Evolutionary conservation across 805 yeast genomes (phyloP), one percentile per base, ranked within the genome.

Genomic region (Nakazawaea ishiwadae): DNA sequence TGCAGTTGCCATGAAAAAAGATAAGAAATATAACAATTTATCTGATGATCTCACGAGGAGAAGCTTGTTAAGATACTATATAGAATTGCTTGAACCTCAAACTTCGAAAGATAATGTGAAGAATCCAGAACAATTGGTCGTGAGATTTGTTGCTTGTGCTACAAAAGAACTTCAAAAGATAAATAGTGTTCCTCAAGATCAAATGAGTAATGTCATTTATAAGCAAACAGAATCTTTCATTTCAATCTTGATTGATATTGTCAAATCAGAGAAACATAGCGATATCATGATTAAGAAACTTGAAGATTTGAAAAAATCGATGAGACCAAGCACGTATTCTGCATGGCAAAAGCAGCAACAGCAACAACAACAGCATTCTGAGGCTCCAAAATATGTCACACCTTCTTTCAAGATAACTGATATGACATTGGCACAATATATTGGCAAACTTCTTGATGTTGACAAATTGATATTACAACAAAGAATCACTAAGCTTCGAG

Each of bases 31-130:
- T 19, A 8, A 4, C 12, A 18, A 7, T 15, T 26, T 6, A 5
- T 52, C 63, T 31, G 77, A 74, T 39, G 77, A 72, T 4, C 59
- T 71, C 42, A 69, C 81, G 10, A 66, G 84, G 46, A 63, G 84
- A 27, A 71, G 81, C 38, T 65, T 81, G 35, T 57, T 84, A 19
- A 73, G 84, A 19, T 69, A 82, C 44, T 83, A 84, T 55, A 79
- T 79, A 42, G 81, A 78, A 34, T 50, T 79, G 21, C 60, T 81
- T 28, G 73, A 71, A 38, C 77, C 81, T 12, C 41, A 42, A 4
- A 31, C 29, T 4, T 31, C 34, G 8, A 69, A 66, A 23, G 50
- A 65, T 21, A 49, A 58, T 2, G 59, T 57, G 31, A 58, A 57
- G 44, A 55, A 63, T 24, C 63, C 69, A 4, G 73, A 68, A 43